A percentile compares a stretch with the other conserved stretches of the same genome.
phyloP scores from a whole-genome alignment of 2,329 filamentous ascomycete genomes.

The Colletotrichum sp. region DNA sequence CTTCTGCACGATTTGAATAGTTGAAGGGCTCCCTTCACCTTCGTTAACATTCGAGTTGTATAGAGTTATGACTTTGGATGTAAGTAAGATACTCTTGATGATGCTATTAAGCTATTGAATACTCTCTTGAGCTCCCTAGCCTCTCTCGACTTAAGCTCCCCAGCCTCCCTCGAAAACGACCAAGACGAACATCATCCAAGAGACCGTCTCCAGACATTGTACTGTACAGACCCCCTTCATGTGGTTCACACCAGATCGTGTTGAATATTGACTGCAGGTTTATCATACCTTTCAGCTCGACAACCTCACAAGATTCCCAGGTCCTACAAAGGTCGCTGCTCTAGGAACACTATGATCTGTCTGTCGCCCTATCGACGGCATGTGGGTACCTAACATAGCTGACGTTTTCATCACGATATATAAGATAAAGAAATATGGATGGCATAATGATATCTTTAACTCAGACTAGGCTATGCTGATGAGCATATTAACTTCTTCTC shows the following conservation, averaged over 20 bases:
- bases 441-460: background rate
- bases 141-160: background rate
- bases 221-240: background rate
- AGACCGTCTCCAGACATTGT: background rate
- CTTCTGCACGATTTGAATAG: background rate
- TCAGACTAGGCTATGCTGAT: background rate
- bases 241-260: background rate
- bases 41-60: background rate
- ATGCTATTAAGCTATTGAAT: background rate
- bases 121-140: background rate
- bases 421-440: background rate
- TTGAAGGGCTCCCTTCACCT: background rate
- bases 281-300: background rate
- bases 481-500: background rate
- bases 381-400: background rate
- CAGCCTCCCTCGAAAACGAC: background rate
- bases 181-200: background rate
- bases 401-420: background rate
- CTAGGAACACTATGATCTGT: background rate
- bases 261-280: background rate
- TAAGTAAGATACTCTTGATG: background rate
- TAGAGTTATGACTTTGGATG: rapidly evolving
- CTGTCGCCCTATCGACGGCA: background rate
- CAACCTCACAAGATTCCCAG: background rate
- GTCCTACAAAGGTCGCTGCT: background rate